Percentiles rank a stretch among this genome's conserved stretches.
Conservation (phyloP, 129 eudicot genomes). For the Saussurea involucrata region DNA sequence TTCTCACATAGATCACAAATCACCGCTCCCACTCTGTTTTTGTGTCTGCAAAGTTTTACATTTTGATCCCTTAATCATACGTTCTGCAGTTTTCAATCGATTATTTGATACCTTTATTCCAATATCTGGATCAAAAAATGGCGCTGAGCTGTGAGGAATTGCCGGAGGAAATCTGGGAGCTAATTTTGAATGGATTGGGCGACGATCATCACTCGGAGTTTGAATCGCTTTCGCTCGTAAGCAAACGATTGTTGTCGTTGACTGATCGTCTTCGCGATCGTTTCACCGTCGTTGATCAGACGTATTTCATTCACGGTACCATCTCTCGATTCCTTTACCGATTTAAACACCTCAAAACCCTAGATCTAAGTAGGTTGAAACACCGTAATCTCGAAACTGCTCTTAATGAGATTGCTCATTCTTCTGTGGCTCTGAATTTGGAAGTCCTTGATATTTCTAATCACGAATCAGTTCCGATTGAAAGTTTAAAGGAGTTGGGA, state of each 20-base stretch:
- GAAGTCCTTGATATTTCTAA: constrained; percentile 41
- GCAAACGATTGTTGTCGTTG: constrained; percentile 38
- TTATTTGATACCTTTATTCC: neutral
- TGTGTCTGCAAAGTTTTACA: neutral
- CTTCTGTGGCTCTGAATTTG: constrained; percentile 18
- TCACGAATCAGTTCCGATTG: constrained; percentile 28
- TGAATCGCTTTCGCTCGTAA: constrained; percentile 42
- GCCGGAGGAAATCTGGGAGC: constrained; percentile 50
- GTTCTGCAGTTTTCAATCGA: neutral
- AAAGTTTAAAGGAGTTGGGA: constrained; percentile 28
- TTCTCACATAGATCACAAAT: neutral
- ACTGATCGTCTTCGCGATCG: constrained; percentile 40
- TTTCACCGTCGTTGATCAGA: constrained; percentile 28
- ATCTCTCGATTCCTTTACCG: constrained; percentile 34
- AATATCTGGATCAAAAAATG: constrained; percentile 16
- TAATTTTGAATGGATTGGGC: constrained; percentile 26
- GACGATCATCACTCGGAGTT: constrained; percentile 39
- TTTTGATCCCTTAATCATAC: neutral
- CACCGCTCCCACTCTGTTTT: neutral
- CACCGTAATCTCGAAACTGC: constrained; percentile 16
- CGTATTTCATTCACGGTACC: constrained; percentile 31
- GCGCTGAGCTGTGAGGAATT: constrained; percentile 22
- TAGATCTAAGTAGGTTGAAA: constrained; percentile 31
- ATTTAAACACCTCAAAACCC: constrained; percentile 42
- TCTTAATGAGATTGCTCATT: constrained; percentile 25